These are phyloP conservation scores for Bryopsis sp. DNA, from an alignment of 139 green algal species.

Conservation along the genomic window DNA sequence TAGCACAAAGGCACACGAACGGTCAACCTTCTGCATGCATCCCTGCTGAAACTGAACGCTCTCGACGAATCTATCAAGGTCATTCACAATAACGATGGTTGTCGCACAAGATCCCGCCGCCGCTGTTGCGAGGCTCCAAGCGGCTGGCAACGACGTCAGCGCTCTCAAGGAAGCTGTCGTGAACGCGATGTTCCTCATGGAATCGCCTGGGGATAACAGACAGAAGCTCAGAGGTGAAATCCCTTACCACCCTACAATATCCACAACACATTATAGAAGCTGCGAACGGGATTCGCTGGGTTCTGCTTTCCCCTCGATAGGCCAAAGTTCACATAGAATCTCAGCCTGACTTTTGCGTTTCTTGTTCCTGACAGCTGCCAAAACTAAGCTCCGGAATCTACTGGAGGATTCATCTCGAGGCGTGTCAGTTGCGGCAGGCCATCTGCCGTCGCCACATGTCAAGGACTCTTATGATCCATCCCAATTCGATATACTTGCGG, in stretches of 20 bases:
- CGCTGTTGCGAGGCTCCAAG: conserved; percentile 36
- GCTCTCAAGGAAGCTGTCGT: conserved; percentile 54
- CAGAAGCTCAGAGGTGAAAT: conserved; percentile 66
- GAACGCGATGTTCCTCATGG: conserved; percentile 55
- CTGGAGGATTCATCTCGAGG: conserved; percentile 43
- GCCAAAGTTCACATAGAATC: too few species aligned
- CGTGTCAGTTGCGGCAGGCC: conserved; percentile 6
- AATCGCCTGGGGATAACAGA: conserved; percentile 54
- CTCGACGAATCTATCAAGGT: too few species aligned
- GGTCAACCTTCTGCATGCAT: too few species aligned
- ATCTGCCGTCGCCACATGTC: conserved; percentile 46
- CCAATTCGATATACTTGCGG: conserved; percentile 52
- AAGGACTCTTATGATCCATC: conserved; percentile 56
- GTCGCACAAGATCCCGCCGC: conserved; percentile 16
- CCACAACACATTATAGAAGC: background rate
- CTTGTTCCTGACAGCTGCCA: conserved; percentile 42
- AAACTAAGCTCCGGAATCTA: conserved; percentile 34
- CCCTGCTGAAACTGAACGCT: too few species aligned
- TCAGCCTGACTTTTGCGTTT: background rate
- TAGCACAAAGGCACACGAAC: too few species aligned
- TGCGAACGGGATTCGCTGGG: background rate
- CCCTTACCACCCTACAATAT: background rate
- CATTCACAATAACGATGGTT: conserved; percentile 1
- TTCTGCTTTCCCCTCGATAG: too few species aligned
- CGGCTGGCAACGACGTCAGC: conserved; percentile 55